Conservation (phyloP, 1,284 basidiomycete species). For the Xanthoconium separans region DNA sequence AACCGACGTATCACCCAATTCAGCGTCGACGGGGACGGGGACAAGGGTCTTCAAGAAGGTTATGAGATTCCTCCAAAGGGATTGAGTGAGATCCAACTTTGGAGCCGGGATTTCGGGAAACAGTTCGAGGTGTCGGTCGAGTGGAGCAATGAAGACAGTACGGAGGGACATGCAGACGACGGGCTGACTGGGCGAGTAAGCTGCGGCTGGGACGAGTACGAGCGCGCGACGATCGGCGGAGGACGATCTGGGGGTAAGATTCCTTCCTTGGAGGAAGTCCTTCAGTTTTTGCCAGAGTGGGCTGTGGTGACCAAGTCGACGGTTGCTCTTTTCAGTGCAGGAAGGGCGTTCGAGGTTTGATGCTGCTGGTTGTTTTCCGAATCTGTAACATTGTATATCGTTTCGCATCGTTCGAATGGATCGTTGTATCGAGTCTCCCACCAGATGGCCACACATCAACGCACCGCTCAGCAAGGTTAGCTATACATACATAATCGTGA, state of each 20-base stretch:
- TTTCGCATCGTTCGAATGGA: too few relatives aligned
- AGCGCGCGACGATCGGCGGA: constrained; percentile 51
- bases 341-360: constrained; percentile 40
- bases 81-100: constrained; percentile 51
- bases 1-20: constrained; percentile 44
- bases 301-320: constrained; percentile 56
- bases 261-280: constrained; percentile 70
- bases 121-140: constrained; percentile 56
- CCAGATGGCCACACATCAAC: too few relatives aligned
- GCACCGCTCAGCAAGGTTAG: too few relatives aligned
- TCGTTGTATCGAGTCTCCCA: too few relatives aligned
- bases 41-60: constrained; percentile 41
- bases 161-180: constrained; percentile 21
- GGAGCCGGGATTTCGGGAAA: constrained; percentile 69
- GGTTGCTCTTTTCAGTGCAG: constrained; percentile 63
- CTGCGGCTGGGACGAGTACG: constrained; percentile 72
- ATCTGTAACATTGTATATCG: not conserved
- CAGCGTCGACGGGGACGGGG: constrained; percentile 35
- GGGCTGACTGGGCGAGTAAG: constrained; percentile 49
- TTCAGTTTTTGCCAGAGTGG: constrained; percentile 70
- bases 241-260: constrained; percentile 45
- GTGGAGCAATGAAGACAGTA: constrained; percentile 29
- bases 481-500: too few relatives aligned
- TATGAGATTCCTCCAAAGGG: constrained; percentile 44
- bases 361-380: not conserved